A percentile compares a stretch with the other conserved stretches of the same genome.
These are phyloP conservation scores for Fragaria vesca DNA, from an alignment of 306 rosid genomes.

Conservation along the genomic window DNA sequence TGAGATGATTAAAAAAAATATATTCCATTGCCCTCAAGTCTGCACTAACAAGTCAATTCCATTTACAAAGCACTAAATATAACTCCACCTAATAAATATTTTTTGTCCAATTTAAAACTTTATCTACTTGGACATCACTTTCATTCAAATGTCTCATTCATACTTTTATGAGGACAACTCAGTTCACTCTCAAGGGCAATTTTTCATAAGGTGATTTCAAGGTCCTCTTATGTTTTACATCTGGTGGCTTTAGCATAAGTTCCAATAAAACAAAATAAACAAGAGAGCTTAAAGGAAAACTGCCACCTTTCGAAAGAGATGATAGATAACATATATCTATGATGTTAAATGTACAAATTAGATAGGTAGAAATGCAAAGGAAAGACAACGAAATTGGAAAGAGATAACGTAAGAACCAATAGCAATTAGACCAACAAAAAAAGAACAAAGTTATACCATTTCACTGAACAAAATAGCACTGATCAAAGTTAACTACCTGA, in stretches of 20 bases:
- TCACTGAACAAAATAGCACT: not conserved
- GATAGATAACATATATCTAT: not conserved
- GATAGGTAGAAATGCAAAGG: not conserved
- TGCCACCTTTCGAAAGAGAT: not conserved
- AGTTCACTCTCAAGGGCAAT: not conserved
- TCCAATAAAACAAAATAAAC: not conserved
- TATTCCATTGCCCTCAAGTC: not conserved
- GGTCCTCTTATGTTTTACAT: not conserved
- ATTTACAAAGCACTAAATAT: not conserved
- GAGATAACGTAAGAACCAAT: not conserved
- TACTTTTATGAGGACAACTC: not conserved
- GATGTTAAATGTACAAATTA: not conserved
- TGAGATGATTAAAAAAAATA: not conserved
- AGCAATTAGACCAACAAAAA: not conserved
- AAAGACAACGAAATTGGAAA: not conserved
- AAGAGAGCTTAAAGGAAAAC: not conserved
- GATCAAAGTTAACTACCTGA: constrained; percentile 50
- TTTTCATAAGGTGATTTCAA: not conserved
- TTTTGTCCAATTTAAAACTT: not conserved
- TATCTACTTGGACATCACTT: not conserved
- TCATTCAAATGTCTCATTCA: not conserved
- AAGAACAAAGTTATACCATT: not conserved
- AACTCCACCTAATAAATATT: not conserved
- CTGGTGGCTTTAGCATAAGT: not conserved
- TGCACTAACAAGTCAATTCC: not conserved